Conservation (phyloP, 75 land plant genomes). For the Cupressus sempervirens region DNA sequence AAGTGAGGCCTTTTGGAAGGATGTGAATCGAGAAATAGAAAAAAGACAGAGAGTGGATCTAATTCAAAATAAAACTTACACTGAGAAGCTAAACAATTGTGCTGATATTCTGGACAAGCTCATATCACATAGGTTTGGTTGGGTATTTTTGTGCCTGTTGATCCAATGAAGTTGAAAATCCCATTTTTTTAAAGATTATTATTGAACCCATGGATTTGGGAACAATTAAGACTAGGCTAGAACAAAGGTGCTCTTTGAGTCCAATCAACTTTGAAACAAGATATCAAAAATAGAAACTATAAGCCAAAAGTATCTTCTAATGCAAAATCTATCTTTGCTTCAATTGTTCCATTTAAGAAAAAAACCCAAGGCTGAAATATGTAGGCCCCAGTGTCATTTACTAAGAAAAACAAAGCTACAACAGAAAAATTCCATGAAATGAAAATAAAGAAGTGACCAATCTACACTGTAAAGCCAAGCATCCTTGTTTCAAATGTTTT, state of each 20-base stretch:
- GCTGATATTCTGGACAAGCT: constrained; percentile 28
- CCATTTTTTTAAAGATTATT: constrained; percentile 34
- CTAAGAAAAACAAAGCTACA: constrained; percentile 23
- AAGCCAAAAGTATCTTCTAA: constrained; percentile 6
- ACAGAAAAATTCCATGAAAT: too few relatives aligned
- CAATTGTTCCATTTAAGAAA: not conserved
- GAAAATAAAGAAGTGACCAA: too few relatives aligned
- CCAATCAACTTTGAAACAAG: constrained; percentile 27
- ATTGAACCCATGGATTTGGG: constrained; percentile 43
- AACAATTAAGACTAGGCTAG: constrained; percentile 30
- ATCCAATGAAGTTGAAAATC: constrained; percentile 28
- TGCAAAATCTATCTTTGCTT: constrained; percentile 12
- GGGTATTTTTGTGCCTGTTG: constrained; percentile 41
- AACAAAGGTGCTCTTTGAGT: constrained; percentile 4
- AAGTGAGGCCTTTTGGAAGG: constrained; percentile 14
- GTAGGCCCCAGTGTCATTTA: not conserved
- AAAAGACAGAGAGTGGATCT: constrained; percentile 29
- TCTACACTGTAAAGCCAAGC: too few relatives aligned
- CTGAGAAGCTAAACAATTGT: constrained; percentile 33
- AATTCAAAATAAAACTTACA: constrained; percentile 18
- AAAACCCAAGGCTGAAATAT: not conserved
- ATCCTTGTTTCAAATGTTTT: too few relatives aligned
- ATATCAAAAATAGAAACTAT: constrained; percentile 18
- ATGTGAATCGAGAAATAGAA: constrained; percentile 10
- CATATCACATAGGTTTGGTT: constrained; percentile 31